Evolutionary conservation across 2,329 filamentous ascomycete species (phyloP).

Genomic region (Rutstroemia sp.): DNA sequence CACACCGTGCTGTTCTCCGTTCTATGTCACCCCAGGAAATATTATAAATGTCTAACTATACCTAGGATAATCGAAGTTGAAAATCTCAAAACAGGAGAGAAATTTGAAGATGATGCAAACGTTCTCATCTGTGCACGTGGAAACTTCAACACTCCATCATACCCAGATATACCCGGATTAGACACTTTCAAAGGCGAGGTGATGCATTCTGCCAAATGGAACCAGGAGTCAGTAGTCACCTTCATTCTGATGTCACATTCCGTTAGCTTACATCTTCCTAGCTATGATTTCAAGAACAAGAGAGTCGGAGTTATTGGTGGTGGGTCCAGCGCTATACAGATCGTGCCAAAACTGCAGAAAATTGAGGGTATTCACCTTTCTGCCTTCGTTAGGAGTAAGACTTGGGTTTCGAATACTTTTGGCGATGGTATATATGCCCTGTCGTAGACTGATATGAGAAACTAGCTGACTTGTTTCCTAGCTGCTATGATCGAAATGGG

Average conservation of each 20-base stretch:
- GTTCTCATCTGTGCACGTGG: constrained; percentile 58
- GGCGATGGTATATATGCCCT: constrained; percentile 31
- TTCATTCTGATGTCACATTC: neutral
- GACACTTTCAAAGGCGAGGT: constrained; percentile 40
- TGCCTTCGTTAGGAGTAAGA: constrained; percentile 42
- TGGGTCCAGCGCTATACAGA: constrained; percentile 46
- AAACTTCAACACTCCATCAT: constrained; percentile 57
- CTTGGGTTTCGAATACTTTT: constrained; percentile 43
- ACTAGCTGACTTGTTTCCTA: neutral
- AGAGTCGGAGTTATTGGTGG: constrained; percentile 44
- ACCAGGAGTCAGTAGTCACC: constrained; percentile 30
- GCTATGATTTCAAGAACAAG: constrained; percentile 42
- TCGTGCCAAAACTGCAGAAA: constrained; percentile 42
- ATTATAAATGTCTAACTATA: neutral
- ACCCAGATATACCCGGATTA: constrained; percentile 54
- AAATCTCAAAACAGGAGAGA: constrained; percentile 33
- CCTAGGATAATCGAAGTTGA: constrained; percentile 37
- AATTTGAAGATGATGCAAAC: constrained; percentile 44
- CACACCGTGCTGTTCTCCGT: no score
- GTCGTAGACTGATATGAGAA: no score
- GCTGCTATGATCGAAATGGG: constrained; percentile 36
- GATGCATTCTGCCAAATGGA: constrained; percentile 56
- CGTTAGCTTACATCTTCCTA: constrained; percentile 13
- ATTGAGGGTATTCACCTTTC: constrained; percentile 35
- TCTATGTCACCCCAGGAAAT: no score